phyloP scores from a whole-genome alignment of 1,284 basidiomycete species.

The Ustilago tritici region DNA sequence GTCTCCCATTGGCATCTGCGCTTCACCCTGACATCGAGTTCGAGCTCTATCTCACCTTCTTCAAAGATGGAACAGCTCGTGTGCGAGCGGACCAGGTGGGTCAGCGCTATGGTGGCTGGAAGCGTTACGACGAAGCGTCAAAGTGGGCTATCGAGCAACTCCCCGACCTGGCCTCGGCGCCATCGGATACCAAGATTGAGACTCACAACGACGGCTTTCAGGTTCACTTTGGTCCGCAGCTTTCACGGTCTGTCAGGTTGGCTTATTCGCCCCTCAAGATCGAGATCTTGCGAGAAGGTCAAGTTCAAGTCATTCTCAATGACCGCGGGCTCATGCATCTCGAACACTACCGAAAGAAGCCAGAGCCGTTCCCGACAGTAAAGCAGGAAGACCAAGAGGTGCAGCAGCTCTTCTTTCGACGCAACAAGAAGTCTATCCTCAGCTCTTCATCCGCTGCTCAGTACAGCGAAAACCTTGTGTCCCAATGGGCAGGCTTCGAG shows the following conservation, averaged over 20 bases:
- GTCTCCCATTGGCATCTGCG: conserved; percentile 50
- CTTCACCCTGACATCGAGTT: conserved; percentile 64
- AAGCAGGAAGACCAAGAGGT: conserved; percentile 48
- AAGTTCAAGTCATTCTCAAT: conserved; percentile 87
- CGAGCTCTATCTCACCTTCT: conserved; percentile 56
- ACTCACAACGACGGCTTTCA: conserved; percentile 23
- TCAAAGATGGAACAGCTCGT: conserved; percentile 64
- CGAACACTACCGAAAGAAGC: conserved; percentile 83
- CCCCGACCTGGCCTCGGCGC: conserved; percentile 41
- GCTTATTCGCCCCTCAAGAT: conserved; percentile 60
- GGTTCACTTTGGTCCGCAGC: conserved; percentile 47
- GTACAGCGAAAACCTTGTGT: conserved; percentile 39
- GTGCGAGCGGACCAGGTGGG: conserved; percentile 63
- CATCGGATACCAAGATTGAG: conserved; percentile 27
- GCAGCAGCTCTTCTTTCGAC: conserved; percentile 55
- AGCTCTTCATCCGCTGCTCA: conserved; percentile 24
- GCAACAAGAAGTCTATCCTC: conserved; percentile 51
- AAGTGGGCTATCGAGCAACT: conserved; percentile 62
- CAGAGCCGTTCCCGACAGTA: conserved; percentile 57
- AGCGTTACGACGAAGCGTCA: conserved; percentile 63
- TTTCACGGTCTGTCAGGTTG: conserved; percentile 44
- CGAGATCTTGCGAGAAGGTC: conserved; percentile 76
- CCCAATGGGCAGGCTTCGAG: conserved; percentile 66
- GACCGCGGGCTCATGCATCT: conserved; percentile 91
- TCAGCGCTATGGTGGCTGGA: conserved; percentile 56